Percentiles rank a stretch among this genome's conserved stretches.
These are phyloP conservation scores for Globisporangium heterothallicum DNA, from an alignment of 352 stramenopile genomes.

Conservation along the genomic window DNA sequence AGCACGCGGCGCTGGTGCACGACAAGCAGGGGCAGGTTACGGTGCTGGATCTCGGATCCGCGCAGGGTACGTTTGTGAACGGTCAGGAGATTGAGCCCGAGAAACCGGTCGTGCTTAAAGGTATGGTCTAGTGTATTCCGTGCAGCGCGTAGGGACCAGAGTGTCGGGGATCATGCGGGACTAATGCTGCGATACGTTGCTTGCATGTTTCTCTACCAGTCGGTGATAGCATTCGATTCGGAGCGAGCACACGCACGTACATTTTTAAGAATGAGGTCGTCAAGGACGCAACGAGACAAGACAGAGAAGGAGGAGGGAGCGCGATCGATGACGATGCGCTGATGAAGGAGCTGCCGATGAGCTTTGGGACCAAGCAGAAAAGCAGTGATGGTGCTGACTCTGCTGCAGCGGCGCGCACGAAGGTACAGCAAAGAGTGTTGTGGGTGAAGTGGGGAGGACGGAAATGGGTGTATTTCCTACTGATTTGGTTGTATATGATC, in stretches of 20 bases:
- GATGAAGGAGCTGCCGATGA: slow-evolving; percentile 38
- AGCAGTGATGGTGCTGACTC: not conserved
- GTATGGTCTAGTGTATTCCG: too few relatives aligned
- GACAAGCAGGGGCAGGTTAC: slow-evolving; percentile 42
- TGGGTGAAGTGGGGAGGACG: not conserved
- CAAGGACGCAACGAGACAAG: slow-evolving; percentile 8
- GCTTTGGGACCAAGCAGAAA: slow-evolving; percentile 37
- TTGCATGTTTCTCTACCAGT: slow-evolving; percentile 11
- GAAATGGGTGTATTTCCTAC: not conserved
- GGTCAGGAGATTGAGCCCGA: slow-evolving; percentile 51
- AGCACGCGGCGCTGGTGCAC: slow-evolving; percentile 76
- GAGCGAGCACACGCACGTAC: slow-evolving; percentile 57
- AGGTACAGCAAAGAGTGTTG: slow-evolving; percentile 21
- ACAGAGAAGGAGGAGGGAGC: slow-evolving; percentile 3
- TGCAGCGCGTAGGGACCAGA: too few relatives aligned
- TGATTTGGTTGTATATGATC: not conserved
- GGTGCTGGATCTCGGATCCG: slow-evolving; percentile 72
- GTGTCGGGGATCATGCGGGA: too few relatives aligned
- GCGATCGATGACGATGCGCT: slow-evolving; percentile 13
- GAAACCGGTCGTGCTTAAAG: slow-evolving; percentile 29
- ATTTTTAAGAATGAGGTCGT: slow-evolving; percentile 25
- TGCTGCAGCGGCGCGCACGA: slow-evolving; percentile 20
- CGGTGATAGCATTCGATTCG: slow-evolving; percentile 54
- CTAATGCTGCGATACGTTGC: not conserved
- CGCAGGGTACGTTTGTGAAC: slow-evolving; percentile 85